Percentiles rank a stretch among this genome's conserved stretches.
phyloP scores from a whole-genome alignment of 1,284 basidiomycete species.

The Hemileia vastatrix region DNA sequence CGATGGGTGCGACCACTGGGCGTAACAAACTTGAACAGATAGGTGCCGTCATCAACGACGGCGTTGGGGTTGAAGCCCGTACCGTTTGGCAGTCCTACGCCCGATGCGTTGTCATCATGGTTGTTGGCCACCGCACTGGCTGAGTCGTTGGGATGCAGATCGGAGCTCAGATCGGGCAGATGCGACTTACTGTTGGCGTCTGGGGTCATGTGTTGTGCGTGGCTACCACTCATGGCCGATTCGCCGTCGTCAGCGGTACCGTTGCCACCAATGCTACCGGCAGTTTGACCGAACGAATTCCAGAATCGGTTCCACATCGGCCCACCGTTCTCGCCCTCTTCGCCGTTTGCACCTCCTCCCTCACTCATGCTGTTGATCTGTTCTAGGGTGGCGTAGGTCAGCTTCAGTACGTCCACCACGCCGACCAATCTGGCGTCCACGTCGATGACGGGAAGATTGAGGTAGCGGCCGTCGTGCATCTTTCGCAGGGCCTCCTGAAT shows the following conservation, averaged over 20 bases:
- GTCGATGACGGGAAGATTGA: slow-evolving; percentile 96
- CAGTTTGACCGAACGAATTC: slow-evolving; percentile 56
- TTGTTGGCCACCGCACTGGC: slow-evolving; percentile 66
- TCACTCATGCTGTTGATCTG: slow-evolving; percentile 63
- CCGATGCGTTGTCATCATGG: too few relatives aligned
- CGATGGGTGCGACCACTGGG: slow-evolving; percentile 89
- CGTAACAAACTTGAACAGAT: slow-evolving; percentile 98
- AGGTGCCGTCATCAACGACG: slow-evolving; percentile 86
- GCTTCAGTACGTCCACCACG: slow-evolving; percentile 92
- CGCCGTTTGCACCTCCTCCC: slow-evolving; percentile 51
- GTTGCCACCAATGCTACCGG: background rate
- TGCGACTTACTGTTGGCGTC: too few relatives aligned
- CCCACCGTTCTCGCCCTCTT: too few relatives aligned
- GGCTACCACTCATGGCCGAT: too few relatives aligned
- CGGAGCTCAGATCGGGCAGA: too few relatives aligned
- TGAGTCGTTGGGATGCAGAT: slow-evolving; percentile 91
- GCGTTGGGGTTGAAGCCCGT: slow-evolving; percentile 43
- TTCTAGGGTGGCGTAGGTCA: slow-evolving; percentile 95
- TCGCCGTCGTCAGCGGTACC: too few relatives aligned
- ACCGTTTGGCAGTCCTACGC: too few relatives aligned
- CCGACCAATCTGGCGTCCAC: slow-evolving; percentile 74
- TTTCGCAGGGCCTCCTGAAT: slow-evolving; percentile 96
- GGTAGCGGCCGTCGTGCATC: slow-evolving; percentile 97
- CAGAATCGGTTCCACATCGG: slow-evolving; percentile 99
- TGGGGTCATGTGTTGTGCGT: slow-evolving; percentile 18